Conservation (phyloP, 192 early-diverging fungal species). For the Linnemannia schmuckeri region DNA sequence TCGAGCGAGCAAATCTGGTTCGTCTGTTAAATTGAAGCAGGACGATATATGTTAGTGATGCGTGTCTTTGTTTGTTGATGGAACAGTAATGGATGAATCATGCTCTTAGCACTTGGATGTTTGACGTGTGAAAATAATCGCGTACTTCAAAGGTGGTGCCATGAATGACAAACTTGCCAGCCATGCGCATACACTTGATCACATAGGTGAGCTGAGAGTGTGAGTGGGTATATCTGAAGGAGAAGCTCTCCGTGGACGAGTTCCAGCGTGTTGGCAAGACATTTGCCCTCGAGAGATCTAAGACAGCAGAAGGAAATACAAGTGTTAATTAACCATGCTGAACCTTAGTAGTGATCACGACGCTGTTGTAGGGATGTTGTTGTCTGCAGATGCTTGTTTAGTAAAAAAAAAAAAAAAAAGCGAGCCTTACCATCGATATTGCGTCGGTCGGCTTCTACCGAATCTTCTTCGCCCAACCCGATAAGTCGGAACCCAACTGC, state of each 20-base stretch:
- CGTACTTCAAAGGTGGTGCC: slow-evolving; percentile 75
- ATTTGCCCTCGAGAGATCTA: slow-evolving; percentile 39
- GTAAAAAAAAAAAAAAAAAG: neutral
- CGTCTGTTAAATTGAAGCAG: slow-evolving; percentile 48
- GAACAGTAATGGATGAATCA: neutral
- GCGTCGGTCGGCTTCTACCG: slow-evolving; percentile 12
- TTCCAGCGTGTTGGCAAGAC: slow-evolving; percentile 72
- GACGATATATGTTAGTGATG: neutral
- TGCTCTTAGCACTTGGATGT: neutral
- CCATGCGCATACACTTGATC: slow-evolving; percentile 76
- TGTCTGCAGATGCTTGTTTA: neutral
- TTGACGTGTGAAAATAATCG: neutral
- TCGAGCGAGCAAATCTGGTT: slow-evolving; percentile 65
- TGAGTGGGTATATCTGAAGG: slow-evolving; percentile 74
- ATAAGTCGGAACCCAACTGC: slow-evolving; percentile 72
- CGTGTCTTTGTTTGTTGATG: neutral
- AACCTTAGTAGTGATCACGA: neutral
- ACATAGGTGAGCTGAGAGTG: slow-evolving; percentile 77
- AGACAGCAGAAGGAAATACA: neutral
- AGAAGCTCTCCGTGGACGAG: slow-evolving; percentile 66
- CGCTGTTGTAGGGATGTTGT: neutral
- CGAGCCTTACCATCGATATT: slow-evolving; percentile 31
- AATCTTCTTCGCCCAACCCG: slow-evolving; percentile 72
- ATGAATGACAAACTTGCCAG: slow-evolving; percentile 72
- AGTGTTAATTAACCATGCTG: neutral